Evolutionary conservation across 108 stramenopile genomes (phyloP).

Genomic region (Nannochloropsis salina): DNA sequence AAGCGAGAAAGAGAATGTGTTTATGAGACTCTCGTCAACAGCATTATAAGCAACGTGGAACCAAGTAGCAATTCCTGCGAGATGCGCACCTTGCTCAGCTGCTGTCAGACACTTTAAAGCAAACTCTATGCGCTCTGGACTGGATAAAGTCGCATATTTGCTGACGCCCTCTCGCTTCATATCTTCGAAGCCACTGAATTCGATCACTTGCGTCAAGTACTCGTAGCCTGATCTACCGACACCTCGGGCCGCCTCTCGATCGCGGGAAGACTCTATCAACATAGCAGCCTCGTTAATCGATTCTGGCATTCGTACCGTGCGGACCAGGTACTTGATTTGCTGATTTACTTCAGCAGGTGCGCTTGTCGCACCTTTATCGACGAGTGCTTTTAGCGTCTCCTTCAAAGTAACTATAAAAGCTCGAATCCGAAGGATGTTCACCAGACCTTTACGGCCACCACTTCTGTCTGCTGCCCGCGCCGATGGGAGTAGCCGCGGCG

Average conservation of each 20-base stretch:
- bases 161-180: not conserved
- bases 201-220: not conserved
- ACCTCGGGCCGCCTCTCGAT: not conserved
- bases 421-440: not conserved
- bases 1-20: not conserved
- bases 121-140: conserved; percentile 12
- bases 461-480: conserved; percentile 13
- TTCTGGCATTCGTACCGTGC: not conserved
- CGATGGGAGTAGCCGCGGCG: not conserved
- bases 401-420: not conserved
- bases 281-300: not conserved
- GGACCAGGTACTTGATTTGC: not conserved
- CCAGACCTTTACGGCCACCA: conserved; percentile 7
- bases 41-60: no score
- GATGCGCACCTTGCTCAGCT: not conserved
- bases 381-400: not conserved
- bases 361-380: not conserved
- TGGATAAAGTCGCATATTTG: not conserved
- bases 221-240: not conserved
- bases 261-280: not conserved
- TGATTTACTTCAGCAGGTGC: not conserved
- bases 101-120: not conserved
- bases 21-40: no score
- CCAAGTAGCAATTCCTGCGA: not conserved
- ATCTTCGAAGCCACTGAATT: not conserved